These are phyloP conservation scores for Mytilinidion resinicola DNA, from an alignment of 495 filamentous ascomycete species.

Conservation along the genomic window DNA sequence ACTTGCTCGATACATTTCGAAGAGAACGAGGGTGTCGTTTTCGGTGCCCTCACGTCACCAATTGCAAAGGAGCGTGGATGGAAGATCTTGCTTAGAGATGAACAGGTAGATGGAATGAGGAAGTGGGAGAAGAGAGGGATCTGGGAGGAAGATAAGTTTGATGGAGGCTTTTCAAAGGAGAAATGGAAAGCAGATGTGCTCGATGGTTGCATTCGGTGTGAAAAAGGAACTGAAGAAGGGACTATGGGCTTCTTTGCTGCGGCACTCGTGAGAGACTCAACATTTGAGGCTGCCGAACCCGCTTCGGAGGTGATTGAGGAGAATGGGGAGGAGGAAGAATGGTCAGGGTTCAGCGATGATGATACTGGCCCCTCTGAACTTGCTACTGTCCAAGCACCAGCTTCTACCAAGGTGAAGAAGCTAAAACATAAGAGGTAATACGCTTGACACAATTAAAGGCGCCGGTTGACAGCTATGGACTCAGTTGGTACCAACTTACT, in stretches of 20 bases:
- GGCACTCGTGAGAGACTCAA: conserved; percentile 52
- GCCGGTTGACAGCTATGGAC: too few species aligned
- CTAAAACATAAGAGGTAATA: too few species aligned
- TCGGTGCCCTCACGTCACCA: conserved; percentile 56
- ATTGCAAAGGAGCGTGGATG: conserved; percentile 66
- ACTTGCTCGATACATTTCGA: conserved; percentile 82
- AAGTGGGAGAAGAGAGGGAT: conserved; percentile 65
- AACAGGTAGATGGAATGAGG: conserved; percentile 64
- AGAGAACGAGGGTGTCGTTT: conserved; percentile 85
- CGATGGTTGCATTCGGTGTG: conserved; percentile 74
- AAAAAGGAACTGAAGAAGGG: conserved; percentile 71
- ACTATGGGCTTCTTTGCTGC: conserved; percentile 70
- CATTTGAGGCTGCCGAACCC: not conserved
- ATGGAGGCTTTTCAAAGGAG: conserved; percentile 10
- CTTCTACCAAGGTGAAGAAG: not conserved
- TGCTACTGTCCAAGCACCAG: not conserved
- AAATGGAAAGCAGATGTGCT: conserved; percentile 40
- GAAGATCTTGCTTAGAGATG: conserved; percentile 60
- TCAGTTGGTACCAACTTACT: too few species aligned
- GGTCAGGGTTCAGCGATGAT: conserved; percentile 39
- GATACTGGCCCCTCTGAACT: not conserved
- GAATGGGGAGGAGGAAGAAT: conserved; percentile 36
- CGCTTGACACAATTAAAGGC: too few species aligned
- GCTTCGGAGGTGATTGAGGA: conserved; percentile 17
- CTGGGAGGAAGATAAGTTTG: conserved; percentile 16